Conservation (phyloP, 768 basidiomycete genomes). For the Rossbeevera mucosa region DNA sequence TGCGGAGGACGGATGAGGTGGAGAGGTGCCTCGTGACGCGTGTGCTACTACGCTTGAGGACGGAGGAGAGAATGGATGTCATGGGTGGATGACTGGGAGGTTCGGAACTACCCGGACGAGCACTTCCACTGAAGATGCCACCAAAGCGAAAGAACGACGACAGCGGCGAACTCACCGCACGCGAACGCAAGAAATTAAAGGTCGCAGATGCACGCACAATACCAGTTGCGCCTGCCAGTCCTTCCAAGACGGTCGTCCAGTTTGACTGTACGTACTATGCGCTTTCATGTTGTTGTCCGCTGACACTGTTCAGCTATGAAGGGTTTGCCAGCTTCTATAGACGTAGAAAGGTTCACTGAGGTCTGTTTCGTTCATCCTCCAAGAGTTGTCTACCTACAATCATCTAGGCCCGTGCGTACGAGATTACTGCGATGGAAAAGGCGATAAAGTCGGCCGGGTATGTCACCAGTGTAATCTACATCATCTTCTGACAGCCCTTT, state of each 20-base stretch:
- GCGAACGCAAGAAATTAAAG: constrained; percentile 69
- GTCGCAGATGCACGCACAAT: constrained; percentile 62
- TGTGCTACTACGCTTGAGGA: too few species aligned
- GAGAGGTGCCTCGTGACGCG: too few species aligned
- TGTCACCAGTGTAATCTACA: background rate
- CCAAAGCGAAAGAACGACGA: constrained; percentile 40
- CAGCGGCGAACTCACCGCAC: constrained; percentile 27
- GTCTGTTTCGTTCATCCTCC: constrained; percentile 34
- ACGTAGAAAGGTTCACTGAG: constrained; percentile 87
- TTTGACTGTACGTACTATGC: constrained; percentile 38
- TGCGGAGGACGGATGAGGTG: constrained; percentile 39
- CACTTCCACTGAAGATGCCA: constrained; percentile 27
- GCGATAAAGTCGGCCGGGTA: constrained; percentile 81
- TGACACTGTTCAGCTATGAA: constrained; percentile 42
- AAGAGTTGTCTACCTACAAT: background rate
- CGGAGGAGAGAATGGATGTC: too few species aligned
- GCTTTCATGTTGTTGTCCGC: background rate
- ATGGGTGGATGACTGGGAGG: too few species aligned
- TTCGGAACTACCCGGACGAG: constrained; percentile 24
- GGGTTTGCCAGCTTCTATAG: constrained; percentile 66
- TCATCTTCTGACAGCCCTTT: background rate
- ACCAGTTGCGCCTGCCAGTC: constrained; percentile 37
- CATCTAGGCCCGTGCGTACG: constrained; percentile 75
- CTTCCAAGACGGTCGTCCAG: constrained; percentile 36
- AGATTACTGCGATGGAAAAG: constrained; percentile 85